Percentiles rank a stretch among this genome's conserved stretches.
These are phyloP conservation scores for Flaveria sonorensis DNA, from an alignment of 129 eudicot species.

Conservation along the genomic window DNA sequence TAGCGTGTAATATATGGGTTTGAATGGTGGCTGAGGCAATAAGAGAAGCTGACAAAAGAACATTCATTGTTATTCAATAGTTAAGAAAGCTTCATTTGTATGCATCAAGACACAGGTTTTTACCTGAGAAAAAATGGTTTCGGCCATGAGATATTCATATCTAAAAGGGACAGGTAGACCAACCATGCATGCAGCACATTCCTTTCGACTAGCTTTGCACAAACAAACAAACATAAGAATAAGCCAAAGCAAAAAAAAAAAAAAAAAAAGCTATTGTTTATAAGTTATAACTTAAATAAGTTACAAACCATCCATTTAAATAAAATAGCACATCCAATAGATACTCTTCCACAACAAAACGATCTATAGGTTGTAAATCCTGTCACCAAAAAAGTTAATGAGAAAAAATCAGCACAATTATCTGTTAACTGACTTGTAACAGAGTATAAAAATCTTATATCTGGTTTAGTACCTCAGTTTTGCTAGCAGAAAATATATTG, in stretches of 20 bases:
- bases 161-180: conserved; percentile 93
- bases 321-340: conserved; percentile 81
- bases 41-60: conserved; percentile 72
- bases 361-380: conserved; percentile 89
- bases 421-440: neutral
- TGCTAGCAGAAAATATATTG: conserved; percentile 83
- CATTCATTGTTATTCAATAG: conserved; percentile 8
- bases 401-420: conserved; percentile 5
- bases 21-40: conserved; percentile 93
- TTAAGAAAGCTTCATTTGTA: neutral
- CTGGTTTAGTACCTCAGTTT: conserved; percentile 64
- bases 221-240: conserved; percentile 48
- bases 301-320: conserved; percentile 90
- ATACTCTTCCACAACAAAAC: conserved; percentile 94
- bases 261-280: neutral
- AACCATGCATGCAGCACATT: conserved; percentile 95
- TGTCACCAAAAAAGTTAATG: conserved; percentile 34
- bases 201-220: conserved; percentile 99
- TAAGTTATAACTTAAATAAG: conserved; percentile 4
- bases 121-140: conserved; percentile 98
- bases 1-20: conserved; percentile 85
- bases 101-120: conserved; percentile 8
- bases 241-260: conserved; percentile 28
- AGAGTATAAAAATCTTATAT: neutral
- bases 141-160: conserved; percentile 97